Percentiles rank a stretch among this genome's conserved stretches.
phyloP scores from a whole-genome alignment of 2,329 filamentous ascomycete species.

The Trichophyton mentagrophytes region DNA sequence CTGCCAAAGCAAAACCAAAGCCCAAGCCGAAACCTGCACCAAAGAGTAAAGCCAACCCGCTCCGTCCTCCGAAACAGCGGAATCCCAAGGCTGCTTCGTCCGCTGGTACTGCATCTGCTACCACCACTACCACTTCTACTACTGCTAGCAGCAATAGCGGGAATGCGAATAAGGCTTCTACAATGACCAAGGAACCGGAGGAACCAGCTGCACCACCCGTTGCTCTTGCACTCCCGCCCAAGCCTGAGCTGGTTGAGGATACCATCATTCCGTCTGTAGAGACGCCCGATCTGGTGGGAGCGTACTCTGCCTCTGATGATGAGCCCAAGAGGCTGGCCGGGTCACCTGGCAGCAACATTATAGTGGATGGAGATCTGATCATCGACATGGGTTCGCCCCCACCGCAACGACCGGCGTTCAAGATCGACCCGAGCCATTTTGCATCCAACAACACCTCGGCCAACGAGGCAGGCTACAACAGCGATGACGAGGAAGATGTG shows the following conservation, averaged over 20 bases:
- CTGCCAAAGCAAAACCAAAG: constrained; percentile 15
- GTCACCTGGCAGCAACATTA: constrained; percentile 32
- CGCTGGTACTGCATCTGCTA: background rate
- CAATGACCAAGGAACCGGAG: background rate
- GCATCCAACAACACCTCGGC: constrained; percentile 31
- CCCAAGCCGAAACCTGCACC: constrained; percentile 15
- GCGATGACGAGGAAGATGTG: constrained; percentile 27
- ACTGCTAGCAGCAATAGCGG: background rate
- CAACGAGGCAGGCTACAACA: constrained; percentile 21
- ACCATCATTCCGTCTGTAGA: constrained; percentile 13
- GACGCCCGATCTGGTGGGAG: constrained; percentile 16
- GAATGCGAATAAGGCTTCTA: background rate
- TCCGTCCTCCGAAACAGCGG: constrained; percentile 17
- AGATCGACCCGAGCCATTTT: constrained; percentile 31
- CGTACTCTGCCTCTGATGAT: constrained; percentile 23
- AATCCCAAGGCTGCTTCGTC: background rate
- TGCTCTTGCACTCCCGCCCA: constrained; percentile 10
- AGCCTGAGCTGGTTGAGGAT: constrained; percentile 14
- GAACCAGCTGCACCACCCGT: constrained; percentile 9
- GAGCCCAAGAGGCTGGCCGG: constrained; percentile 23
- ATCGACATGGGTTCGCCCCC: constrained; percentile 38
- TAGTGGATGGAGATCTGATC: constrained; percentile 35
- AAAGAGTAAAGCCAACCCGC: constrained; percentile 21
- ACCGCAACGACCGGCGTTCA: constrained; percentile 27
- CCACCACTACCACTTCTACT: background rate